These are phyloP conservation scores for Debaryomyces sp. DNA, from an alignment of 1,139 yeast species.

Conservation along the genomic window DNA sequence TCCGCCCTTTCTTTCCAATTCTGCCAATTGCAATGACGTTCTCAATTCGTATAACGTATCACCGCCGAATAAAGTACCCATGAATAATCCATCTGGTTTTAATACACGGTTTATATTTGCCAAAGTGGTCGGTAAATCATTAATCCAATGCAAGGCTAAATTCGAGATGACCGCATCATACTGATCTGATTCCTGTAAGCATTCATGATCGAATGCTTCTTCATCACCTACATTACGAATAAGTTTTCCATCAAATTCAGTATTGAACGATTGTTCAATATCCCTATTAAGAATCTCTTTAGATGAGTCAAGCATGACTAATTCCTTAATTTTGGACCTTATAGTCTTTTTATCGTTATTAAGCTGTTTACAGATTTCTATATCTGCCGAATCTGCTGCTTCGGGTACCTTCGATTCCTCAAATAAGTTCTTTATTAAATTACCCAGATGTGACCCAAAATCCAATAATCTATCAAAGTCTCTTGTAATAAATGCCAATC, in stretches of 20 bases:
- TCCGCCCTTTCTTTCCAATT: constrained; percentile 77
- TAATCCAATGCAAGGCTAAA: constrained; percentile 81
- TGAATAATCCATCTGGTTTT: constrained; percentile 80
- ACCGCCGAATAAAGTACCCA: constrained; percentile 85
- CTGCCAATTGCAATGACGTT: constrained; percentile 80
- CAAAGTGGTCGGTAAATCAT: constrained; percentile 71
- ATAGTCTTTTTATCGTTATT: constrained; percentile 57
- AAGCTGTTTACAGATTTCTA: constrained; percentile 38
- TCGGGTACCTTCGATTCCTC: constrained; percentile 30
- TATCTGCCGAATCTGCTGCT: constrained; percentile 31
- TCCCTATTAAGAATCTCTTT: constrained; percentile 56
- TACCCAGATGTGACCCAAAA: constrained; percentile 76
- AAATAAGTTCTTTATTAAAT: constrained; percentile 44
- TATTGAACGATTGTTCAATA: constrained; percentile 32
- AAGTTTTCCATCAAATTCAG: constrained; percentile 42
- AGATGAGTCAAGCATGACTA: constrained; percentile 73
- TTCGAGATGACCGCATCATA: constrained; percentile 79
- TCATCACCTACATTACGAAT: constrained; percentile 66
- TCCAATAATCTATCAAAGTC: constrained; percentile 64
- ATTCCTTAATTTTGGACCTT: constrained; percentile 52
- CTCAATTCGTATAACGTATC: constrained; percentile 82
- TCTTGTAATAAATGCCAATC: constrained; percentile 73
- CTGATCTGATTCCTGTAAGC: constrained; percentile 39
- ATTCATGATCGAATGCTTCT: constrained; percentile 53
- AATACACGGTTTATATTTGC: constrained; percentile 60